Percentiles rank a stretch among this genome's conserved stretches.
Evolutionary conservation across 257 asterid species (phyloP).

Genomic region (Leptodermis oblonga): DNA sequence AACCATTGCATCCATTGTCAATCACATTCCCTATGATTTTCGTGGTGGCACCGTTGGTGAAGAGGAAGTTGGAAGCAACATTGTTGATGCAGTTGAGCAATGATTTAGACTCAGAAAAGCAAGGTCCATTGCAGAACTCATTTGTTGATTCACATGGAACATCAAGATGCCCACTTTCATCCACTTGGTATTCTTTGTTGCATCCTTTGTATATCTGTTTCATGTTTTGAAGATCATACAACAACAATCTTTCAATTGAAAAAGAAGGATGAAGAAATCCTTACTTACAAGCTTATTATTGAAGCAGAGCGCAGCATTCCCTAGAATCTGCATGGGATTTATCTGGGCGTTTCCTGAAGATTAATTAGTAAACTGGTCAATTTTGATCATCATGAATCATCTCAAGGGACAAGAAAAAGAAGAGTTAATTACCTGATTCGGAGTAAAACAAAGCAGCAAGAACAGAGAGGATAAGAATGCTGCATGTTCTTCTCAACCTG

Average conservation of each 20-base stretch:
- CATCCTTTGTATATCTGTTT: constrained; percentile 19
- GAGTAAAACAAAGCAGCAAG: constrained; percentile 1
- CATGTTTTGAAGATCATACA: not conserved
- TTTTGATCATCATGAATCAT: not conserved
- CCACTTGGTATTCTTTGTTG: constrained; percentile 6
- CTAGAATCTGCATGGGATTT: constrained; percentile 9
- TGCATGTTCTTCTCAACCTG: not conserved
- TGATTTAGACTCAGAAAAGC: constrained; percentile 17
- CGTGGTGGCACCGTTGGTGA: constrained; percentile 18
- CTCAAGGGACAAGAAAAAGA: not conserved
- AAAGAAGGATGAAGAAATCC: not conserved
- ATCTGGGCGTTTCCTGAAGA: constrained; percentile 19
- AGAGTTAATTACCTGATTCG: constrained; percentile 3
- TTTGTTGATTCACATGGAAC: constrained; percentile 21
- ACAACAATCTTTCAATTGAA: no score
- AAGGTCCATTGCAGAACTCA: constrained; percentile 15
- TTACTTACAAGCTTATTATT: constrained; percentile 18
- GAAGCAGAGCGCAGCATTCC: constrained; percentile 12
- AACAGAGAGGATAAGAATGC: not conserved
- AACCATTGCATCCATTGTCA: constrained; percentile 15
- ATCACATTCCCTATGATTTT: constrained; percentile 1
- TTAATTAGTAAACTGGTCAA: not conserved
- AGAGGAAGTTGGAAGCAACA: constrained; percentile 15
- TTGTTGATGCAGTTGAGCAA: constrained; percentile 12
- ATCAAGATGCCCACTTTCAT: constrained; percentile 14